Percentiles rank a stretch among this genome's conserved stretches.
Evolutionary conservation across 2,329 filamentous ascomycete genomes (phyloP).

Genomic region (Pseudopithomyces chartarum): DNA sequence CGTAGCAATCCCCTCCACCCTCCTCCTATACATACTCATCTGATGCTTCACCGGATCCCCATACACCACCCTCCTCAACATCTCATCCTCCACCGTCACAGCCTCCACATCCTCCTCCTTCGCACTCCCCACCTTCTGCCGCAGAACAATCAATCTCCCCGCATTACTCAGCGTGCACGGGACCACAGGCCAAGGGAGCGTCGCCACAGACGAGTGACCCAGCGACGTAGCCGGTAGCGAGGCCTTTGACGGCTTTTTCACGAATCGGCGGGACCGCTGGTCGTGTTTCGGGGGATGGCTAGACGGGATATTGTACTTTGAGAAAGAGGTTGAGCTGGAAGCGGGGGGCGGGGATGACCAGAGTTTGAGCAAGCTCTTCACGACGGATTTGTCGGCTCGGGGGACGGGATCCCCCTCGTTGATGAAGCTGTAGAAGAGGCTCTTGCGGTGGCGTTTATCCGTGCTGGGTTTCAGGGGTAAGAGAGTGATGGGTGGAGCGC

Average conservation of each 20-base stretch:
- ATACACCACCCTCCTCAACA: conserved; percentile 74
- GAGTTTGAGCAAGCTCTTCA: conserved; percentile 73
- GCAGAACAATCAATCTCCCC: conserved; percentile 69
- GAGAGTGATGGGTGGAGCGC: conserved; percentile 77
- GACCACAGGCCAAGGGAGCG: conserved; percentile 68
- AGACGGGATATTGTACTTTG: conserved; percentile 28
- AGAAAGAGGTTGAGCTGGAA: conserved; percentile 26
- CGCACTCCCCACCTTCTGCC: conserved; percentile 45
- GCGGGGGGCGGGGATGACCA: conserved; percentile 63
- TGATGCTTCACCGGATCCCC: conserved; percentile 80
- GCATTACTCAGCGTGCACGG: conserved; percentile 70
- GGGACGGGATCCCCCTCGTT: conserved; percentile 87
- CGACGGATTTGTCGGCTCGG: conserved; percentile 76
- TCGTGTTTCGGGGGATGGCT: conserved; percentile 12
- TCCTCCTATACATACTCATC: conserved; percentile 76
- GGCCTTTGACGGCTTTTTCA: conserved; percentile 28
- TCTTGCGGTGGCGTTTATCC: conserved; percentile 58
- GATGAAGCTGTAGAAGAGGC: conserved; percentile 77
- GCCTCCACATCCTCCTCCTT: conserved; percentile 64
- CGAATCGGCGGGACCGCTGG: conserved; percentile 2
- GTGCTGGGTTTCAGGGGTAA: conserved; percentile 68
- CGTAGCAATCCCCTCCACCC: conserved; percentile 74
- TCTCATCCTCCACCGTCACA: conserved; percentile 68
- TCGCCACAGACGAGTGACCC: conserved; percentile 16
- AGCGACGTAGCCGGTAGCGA: conserved; percentile 24